phyloP scores from a whole-genome alignment of 2,329 filamentous ascomycete species.

The Epichloe festucae region DNA sequence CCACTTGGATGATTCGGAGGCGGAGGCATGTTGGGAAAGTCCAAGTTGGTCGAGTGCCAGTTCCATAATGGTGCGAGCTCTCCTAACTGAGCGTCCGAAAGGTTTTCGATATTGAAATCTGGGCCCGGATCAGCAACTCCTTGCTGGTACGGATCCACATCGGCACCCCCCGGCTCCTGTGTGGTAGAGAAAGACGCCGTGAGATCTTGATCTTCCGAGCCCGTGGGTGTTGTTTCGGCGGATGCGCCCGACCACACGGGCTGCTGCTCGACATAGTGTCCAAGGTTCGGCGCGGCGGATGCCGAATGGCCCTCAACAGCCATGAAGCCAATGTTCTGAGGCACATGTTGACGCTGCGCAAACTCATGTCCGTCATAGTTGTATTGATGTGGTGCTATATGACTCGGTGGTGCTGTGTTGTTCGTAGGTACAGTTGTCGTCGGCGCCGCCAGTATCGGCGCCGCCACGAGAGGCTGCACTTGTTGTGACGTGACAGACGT shows the following conservation, averaged over 20 bases:
- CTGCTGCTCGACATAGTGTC: neutral
- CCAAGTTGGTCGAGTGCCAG: constrained; percentile 13
- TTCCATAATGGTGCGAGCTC: constrained; percentile 13
- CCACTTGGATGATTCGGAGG: neutral
- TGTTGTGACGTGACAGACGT: neutral
- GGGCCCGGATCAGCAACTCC: neutral
- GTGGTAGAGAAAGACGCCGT: neutral
- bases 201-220: constrained; percentile 1
- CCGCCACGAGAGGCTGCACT: neutral
- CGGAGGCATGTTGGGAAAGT: constrained; percentile 4
- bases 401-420: neutral
- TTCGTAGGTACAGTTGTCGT: neutral
- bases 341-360: neutral
- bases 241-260: neutral
- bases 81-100: constrained; percentile 12
- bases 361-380: neutral
- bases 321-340: neutral
- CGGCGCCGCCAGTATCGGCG: neutral
- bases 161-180: neutral
- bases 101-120: constrained; percentile 11
- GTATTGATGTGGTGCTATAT: neutral
- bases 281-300: neutral
- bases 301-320: neutral
- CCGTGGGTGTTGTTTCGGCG: neutral
- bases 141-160: neutral